phyloP scores from a whole-genome alignment of 768 basidiomycete genomes.

The Strobilomyces confusus region DNA sequence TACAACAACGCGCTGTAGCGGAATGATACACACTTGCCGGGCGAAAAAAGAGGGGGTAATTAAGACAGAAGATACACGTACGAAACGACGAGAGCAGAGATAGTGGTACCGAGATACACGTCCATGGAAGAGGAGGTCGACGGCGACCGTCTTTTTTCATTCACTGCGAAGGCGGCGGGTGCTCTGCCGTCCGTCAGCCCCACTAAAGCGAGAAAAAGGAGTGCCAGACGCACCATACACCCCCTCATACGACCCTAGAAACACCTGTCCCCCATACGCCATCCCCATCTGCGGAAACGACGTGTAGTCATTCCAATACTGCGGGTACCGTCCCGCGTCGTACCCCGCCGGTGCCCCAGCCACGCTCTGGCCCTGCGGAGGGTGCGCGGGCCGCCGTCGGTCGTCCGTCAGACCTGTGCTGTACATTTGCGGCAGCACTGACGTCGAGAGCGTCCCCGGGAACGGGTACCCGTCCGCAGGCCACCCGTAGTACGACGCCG shows the following conservation, averaged over 20 bases:
- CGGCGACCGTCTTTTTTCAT: no score
- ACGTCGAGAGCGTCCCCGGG: conserved; percentile 57
- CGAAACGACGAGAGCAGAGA: no score
- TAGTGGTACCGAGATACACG: background rate
- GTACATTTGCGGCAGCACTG: conserved; percentile 70
- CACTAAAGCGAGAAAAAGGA: no score
- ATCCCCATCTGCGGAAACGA: conserved; percentile 47
- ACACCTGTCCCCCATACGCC: conserved; percentile 33
- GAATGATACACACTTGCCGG: no score
- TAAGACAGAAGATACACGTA: no score
- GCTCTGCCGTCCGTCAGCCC: conserved; percentile 8
- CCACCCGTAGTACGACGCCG: conserved; percentile 44
- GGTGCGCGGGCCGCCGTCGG: conserved; percentile 28
- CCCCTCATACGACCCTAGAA: conserved; percentile 24
- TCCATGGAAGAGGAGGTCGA: no score
- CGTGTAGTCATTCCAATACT: conserved; percentile 55
- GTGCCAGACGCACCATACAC: conserved; percentile 26
- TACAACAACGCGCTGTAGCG: no score
- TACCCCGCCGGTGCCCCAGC: conserved; percentile 18
- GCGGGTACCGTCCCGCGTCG: conserved; percentile 39
- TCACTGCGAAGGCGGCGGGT: conserved; percentile 9
- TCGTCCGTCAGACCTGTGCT: conserved; percentile 68
- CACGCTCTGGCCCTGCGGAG: conserved; percentile 13
- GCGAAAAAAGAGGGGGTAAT: no score
- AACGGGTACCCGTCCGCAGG: conserved; percentile 34